Base-by-base conservation (phyloP, 2,329 filamentous ascomycete species). In the Ceratocystiopsis sp. region DNA sequence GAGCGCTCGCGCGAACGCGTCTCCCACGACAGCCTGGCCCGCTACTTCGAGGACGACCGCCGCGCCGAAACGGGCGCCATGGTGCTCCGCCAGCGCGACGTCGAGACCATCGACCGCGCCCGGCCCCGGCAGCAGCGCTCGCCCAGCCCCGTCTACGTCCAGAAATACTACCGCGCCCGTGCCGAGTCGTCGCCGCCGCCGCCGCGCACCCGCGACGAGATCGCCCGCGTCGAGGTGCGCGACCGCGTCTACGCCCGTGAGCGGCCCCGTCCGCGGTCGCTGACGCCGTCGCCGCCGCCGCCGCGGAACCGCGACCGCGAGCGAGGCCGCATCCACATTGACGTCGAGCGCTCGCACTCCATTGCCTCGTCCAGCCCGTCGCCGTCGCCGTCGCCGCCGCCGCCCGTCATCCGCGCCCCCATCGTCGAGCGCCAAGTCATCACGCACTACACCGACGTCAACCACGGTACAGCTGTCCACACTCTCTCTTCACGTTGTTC, bases 361-460 rank as follows among this genome's bases (percentile, higher is more conserved):
- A 46, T 58, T 45, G 63, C 64, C 4, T 62, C 64, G 10, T 64
- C 69, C 17, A 60, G 61, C 58, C 59, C 63, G 44, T 68, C 68
- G 12, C 66, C 65, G 15, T 58, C 68, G 17, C 66, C 69, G 12
- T 69, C 72, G 2, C 42, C 40, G 8, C 35, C 44, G 4, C 68
- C 74, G 29, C 70, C 71, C 49, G 69, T 81, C 38, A 78, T 91
- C 53, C 72, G 76, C 37, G 78, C 79, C 17, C 85, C 85, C 33
- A 81, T 80, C 1, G 84, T 93, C 52, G 83, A 89, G 60, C 77
- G 89, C 54, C 84, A 94, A 56, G 78, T 93, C 46, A 87, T 93
- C 50, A 93, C 84, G 0, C 84, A 91, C 61, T 89, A 91, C 57
- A 73, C 79, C 45, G 82, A 89, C 55, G 80, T 93, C 52, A 83